Conservation (phyloP, 179 eudicot species). For the Amaranthus tricolor region DNA sequence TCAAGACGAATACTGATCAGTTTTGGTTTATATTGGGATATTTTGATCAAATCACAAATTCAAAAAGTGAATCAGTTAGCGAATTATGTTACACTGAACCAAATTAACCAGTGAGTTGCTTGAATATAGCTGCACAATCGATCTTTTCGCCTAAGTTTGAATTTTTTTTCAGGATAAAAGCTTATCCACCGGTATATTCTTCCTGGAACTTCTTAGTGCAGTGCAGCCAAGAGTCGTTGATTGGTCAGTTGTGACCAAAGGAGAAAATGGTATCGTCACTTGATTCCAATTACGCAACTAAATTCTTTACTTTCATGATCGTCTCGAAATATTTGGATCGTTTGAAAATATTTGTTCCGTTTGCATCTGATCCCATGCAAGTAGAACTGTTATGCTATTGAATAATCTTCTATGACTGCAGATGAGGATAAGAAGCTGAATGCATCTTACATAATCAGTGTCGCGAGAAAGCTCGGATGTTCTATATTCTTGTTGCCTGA, state of each 20-base stretch:
- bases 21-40: too few species aligned
- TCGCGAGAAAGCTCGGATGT: slow-evolving; percentile 84
- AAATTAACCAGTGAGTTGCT: background rate
- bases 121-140: background rate
- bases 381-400: background rate
- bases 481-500: slow-evolving; percentile 82
- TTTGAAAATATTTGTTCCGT: background rate
- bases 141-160: background rate
- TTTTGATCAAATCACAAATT: too few species aligned
- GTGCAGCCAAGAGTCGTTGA: slow-evolving; percentile 83
- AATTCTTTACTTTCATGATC: background rate
- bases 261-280: slow-evolving; percentile 55
- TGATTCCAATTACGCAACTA: background rate
- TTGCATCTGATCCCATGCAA: background rate
- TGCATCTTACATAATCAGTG: slow-evolving; percentile 82
- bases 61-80: too few species aligned
- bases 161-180: slow-evolving; percentile 52
- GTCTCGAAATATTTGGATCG: background rate
- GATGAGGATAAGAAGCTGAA: slow-evolving; percentile 85
- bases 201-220: slow-evolving; percentile 73
- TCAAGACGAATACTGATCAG: too few species aligned
- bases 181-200: slow-evolving; percentile 72
- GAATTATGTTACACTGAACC: background rate
- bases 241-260: slow-evolving; percentile 70
- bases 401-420: slow-evolving; percentile 21